Percentiles rank a stretch among this genome's conserved stretches.
These are phyloP conservation scores for Avena atlantica DNA, from an alignment of 176 grass and related monocot genomes.

Conservation along the genomic window DNA sequence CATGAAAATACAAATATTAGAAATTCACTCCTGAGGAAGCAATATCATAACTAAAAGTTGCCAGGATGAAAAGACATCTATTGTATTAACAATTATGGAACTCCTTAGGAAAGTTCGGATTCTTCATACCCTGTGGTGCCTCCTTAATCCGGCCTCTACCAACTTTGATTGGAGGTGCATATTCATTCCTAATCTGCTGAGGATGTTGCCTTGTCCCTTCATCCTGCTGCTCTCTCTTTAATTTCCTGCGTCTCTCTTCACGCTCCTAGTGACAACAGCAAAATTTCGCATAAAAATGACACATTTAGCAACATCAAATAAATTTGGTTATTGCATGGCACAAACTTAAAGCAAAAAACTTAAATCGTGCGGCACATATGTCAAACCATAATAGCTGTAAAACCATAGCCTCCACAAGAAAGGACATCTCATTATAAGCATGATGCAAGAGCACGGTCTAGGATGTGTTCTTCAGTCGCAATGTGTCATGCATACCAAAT, in stretches of 20 bases:
- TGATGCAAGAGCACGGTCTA: not conserved
- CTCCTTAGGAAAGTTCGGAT: not conserved
- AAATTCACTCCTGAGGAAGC: not conserved
- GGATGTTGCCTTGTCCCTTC: conserved; percentile 60
- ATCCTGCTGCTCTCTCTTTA: conserved; percentile 73
- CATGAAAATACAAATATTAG: conserved; percentile 17
- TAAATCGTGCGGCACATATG: not conserved
- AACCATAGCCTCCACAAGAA: not conserved
- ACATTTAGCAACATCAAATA: not conserved
- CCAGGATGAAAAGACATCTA: conserved; percentile 6
- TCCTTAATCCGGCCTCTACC: conserved; percentile 73
- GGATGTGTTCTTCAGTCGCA: not conserved
- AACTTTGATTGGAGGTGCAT: conserved; percentile 61
- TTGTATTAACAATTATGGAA: not conserved
- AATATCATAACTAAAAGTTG: not conserved
- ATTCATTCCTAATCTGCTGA: conserved; percentile 66
- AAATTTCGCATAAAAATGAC: conserved; percentile 15
- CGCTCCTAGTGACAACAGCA: conserved; percentile 66
- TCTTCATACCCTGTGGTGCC: conserved; percentile 74
- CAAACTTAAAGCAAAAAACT: not conserved
- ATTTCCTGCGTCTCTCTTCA: conserved; percentile 76
- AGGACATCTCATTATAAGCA: not conserved
- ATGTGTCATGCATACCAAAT: not conserved
- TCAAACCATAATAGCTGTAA: not conserved
- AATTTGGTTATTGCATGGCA: not conserved